phyloP scores from a whole-genome alignment of 805 yeast genomes.

The Saturnispora bothae region DNA sequence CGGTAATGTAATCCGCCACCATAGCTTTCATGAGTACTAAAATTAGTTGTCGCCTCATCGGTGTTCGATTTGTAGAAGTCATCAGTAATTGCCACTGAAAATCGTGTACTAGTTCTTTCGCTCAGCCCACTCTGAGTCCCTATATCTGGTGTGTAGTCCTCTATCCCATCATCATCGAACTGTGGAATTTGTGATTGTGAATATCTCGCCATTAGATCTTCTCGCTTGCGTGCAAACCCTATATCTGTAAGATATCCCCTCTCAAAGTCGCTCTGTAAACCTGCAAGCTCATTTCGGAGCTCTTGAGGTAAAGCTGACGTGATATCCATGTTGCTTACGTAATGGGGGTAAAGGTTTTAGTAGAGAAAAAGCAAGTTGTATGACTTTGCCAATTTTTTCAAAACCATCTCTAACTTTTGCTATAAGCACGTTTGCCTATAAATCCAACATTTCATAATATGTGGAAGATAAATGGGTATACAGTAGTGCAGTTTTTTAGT shows the following conservation, averaged over 20 bases:
- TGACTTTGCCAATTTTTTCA: background rate
- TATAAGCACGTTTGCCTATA: background rate
- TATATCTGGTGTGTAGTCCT: conserved; percentile 1
- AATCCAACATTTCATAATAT: background rate
- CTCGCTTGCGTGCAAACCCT: background rate
- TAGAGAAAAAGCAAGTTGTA: background rate
- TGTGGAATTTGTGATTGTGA: background rate
- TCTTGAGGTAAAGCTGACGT: background rate
- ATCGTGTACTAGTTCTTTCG: conserved; percentile 3
- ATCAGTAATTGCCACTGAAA: conserved; percentile 6
- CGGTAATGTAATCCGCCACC: background rate
- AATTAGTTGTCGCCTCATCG: conserved; percentile 7
- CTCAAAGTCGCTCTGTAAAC: background rate
- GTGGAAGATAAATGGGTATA: background rate
- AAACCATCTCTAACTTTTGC: background rate
- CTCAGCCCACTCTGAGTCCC: background rate
- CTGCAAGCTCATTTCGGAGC: background rate
- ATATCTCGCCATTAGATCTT: background rate
- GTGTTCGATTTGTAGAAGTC: conserved; percentile 5
- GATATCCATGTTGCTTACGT: background rate
- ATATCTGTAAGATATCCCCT: background rate
- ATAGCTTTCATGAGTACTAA: conserved; percentile 3
- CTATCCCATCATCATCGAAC: conserved; percentile 5
- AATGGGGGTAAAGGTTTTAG: background rate
- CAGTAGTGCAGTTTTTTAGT: background rate